phyloP scores from a whole-genome alignment of 2,329 filamentous ascomycete genomes.

The Pseudogymnoascus sp. region DNA sequence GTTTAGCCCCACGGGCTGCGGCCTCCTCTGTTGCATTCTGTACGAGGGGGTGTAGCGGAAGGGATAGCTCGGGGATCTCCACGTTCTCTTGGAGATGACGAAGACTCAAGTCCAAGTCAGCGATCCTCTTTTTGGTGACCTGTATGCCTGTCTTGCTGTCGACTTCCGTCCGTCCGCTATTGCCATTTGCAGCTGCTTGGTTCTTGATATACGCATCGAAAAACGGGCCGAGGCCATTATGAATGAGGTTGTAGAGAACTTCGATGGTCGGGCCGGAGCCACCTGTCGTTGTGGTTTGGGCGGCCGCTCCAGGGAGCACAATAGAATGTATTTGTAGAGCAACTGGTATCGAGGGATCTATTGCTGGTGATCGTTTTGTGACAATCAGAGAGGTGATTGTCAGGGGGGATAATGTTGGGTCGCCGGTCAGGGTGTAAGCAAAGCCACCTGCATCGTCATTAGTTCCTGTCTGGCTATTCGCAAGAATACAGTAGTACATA shows the following conservation, averaged over 20 bases:
- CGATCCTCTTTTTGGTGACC: conserved; percentile 94
- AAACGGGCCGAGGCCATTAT: conserved; percentile 86
- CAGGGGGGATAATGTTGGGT: conserved; percentile 71
- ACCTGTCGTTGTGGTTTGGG: conserved; percentile 56
- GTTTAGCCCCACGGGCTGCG: conserved; percentile 54
- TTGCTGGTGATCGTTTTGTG: conserved; percentile 79
- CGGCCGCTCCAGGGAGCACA: conserved; percentile 77
- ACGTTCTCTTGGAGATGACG: conserved; percentile 94
- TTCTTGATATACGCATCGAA: conserved; percentile 93
- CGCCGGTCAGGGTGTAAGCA: conserved; percentile 71
- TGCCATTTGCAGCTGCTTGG: conserved; percentile 58
- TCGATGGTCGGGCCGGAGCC: conserved; percentile 69
- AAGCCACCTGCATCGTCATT: neutral
- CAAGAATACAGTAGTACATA: conserved; percentile 25
- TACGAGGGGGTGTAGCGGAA: conserved; percentile 83
- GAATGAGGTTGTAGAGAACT: conserved; percentile 83
- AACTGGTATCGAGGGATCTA: conserved; percentile 76
- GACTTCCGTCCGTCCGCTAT: conserved; percentile 69
- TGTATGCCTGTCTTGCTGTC: conserved; percentile 93
- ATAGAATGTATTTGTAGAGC: conserved; percentile 86
- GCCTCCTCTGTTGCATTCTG: conserved; percentile 78
- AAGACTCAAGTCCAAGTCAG: conserved; percentile 84
- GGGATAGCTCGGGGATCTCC: conserved; percentile 85
- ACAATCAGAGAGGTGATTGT: conserved; percentile 81
- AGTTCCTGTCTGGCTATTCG: conserved; percentile 23